Base-by-base conservation (phyloP, 1,284 basidiomycete species). In the Boletus smithii region DNA sequence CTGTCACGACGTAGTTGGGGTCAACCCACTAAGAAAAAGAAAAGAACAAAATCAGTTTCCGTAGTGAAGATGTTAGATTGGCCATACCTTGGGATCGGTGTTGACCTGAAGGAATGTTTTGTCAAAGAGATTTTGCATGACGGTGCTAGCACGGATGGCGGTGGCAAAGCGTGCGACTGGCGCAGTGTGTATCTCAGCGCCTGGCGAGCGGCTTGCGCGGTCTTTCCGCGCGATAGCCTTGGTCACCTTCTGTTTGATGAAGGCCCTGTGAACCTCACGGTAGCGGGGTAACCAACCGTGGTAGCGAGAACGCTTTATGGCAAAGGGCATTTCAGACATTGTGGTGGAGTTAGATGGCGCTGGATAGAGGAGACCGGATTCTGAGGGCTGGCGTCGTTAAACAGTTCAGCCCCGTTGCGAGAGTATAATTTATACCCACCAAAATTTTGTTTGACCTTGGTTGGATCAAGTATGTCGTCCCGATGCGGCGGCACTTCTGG, bases 81-180 rank as follows among this genome's bases (percentile, higher is more conserved):
- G 6, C 7, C 42, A 42, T 54, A 49, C 51, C 41, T 53, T n/a
- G 29, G 41, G 38, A 48, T 54, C 27, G 3, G 40, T 42, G 30
- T 44, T 41, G 22, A 46, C 48, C 22, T 55, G 51, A 10, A 37
- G 6, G 37, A 61, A 59, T 9, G 56, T 51, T 18, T 57, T 9
- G 11, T 54, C 33, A 13, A 53, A 53, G 23, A 46, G 29, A 6
- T 40, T 23, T 13, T 1, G 10, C 50, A 57, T 53, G 27, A 24
- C 32, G 1, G 9, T 17, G 41, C 45, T 38, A 5, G 9, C 29
- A 2, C 47, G 37, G 42, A 60, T 53, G 13, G 43, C 46, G 1
- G 24, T 31, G 16, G 49, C 40, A 23, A 59, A 59, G 14, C 9
- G 30, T 32, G 20, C 18, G 8, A 32, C 29, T 23, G 40, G 9